Evolutionary conservation across 2,329 filamentous ascomycete genomes (phyloP).

Genomic region (Fusarium humuli): DNA sequence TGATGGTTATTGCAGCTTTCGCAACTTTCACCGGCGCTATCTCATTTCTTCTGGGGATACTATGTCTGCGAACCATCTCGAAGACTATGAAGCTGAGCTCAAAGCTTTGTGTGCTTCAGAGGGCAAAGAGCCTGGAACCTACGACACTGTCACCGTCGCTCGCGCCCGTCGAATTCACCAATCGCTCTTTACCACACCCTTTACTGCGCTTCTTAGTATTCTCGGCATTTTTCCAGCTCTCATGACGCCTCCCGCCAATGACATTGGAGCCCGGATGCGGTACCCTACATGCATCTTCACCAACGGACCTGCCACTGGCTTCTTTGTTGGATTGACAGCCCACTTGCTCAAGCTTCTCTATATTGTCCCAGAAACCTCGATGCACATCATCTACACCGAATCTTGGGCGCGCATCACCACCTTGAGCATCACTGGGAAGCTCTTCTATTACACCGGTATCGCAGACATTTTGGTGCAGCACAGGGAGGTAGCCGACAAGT

Average conservation of each 20-base stretch:
- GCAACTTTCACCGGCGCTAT: conserved; percentile 79
- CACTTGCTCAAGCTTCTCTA: conserved; percentile 61
- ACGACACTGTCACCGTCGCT: conserved; percentile 75
- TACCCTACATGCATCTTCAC: conserved; percentile 83
- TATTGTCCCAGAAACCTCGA: conserved; percentile 62
- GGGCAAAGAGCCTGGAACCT: conserved; percentile 58
- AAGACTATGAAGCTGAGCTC: conserved; percentile 60
- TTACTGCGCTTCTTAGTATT: conserved; percentile 75
- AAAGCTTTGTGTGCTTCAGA: conserved; percentile 35
- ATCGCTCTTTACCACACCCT: conserved; percentile 76
- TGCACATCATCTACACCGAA: conserved; percentile 88
- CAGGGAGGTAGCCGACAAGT: conserved; percentile 66
- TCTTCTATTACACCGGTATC: conserved; percentile 72
- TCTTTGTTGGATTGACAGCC: conserved; percentile 73
- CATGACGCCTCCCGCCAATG: conserved; percentile 48
- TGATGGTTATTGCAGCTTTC: conserved; percentile 63
- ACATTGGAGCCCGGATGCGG: conserved; percentile 39
- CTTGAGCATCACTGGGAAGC: conserved; percentile 84
- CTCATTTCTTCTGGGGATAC: conserved; percentile 81
- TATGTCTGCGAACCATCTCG: conserved; percentile 74
- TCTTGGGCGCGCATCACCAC: conserved; percentile 88
- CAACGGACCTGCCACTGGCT: conserved; percentile 90
- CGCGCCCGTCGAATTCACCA: conserved; percentile 88
- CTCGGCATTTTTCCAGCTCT: conserved; percentile 70
- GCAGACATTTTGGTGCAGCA: conserved; percentile 90